Percentiles rank a stretch among this genome's conserved stretches.
phyloP scores from a whole-genome alignment of 1,284 basidiomycete species.

The Cutaneotrichosporon mucoides region DNA sequence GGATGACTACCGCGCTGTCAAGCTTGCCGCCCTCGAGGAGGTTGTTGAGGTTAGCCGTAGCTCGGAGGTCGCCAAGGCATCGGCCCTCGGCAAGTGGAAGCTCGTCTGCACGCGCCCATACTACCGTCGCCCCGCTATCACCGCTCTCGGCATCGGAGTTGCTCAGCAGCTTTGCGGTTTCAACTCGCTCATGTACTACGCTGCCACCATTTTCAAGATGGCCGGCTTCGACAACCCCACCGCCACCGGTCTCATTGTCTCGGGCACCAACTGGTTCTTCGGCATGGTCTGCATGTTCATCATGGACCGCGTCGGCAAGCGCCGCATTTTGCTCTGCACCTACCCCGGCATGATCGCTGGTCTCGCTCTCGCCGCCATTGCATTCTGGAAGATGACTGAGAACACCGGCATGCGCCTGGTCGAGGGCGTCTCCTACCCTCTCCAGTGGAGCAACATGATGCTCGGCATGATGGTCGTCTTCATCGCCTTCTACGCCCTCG shows the following conservation, averaged over 20 bases:
- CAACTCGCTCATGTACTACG: conserved; percentile 49
- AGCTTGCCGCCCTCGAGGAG: conserved; percentile 41
- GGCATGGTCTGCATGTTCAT: conserved; percentile 40
- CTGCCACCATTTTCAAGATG: conserved; percentile 39
- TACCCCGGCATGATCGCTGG: conserved; percentile 41
- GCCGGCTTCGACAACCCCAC: conserved; percentile 42
- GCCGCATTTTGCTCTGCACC: conserved; percentile 36
- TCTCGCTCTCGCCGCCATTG: conserved; percentile 40
- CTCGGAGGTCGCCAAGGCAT: conserved; percentile 15
- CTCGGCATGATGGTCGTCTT: conserved; percentile 41
- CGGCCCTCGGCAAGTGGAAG: conserved; percentile 56
- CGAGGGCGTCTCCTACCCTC: conserved; percentile 60
- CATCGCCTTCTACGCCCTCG: conserved; percentile 59
- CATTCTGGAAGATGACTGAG: conserved; percentile 53
- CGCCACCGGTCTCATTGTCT: conserved; percentile 38
- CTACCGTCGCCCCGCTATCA: conserved; percentile 68
- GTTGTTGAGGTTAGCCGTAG: conserved; percentile 31
- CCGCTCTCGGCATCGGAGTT: conserved; percentile 42
- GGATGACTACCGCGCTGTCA: conserved; percentile 40
- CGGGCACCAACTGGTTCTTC: conserved; percentile 28
- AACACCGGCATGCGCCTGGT: conserved; percentile 62
- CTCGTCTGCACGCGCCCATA: conserved; percentile 58
- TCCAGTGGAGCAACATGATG: conserved; percentile 62
- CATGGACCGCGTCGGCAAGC: conserved; percentile 43
- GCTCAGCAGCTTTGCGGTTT: conserved; percentile 58